These are phyloP conservation scores for Russula ochroleuca DNA, from an alignment of 768 basidiomycete genomes.

Conservation along the genomic window DNA sequence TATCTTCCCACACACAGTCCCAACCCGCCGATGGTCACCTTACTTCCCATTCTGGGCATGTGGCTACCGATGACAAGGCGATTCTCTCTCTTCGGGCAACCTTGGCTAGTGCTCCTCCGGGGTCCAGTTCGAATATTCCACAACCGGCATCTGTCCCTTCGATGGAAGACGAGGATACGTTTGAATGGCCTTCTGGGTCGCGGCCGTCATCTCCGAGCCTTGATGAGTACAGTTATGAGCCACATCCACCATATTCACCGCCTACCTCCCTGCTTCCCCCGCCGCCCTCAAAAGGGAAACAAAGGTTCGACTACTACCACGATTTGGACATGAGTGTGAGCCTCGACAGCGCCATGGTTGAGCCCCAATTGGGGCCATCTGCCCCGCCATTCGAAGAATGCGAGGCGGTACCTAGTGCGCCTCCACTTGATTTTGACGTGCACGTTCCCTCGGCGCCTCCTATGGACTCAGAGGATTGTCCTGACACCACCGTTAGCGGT, in stretches of 20 bases:
- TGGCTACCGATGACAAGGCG: slow-evolving; percentile 39
- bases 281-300: slow-evolving; percentile 25
- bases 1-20: background rate
- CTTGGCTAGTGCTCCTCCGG: slow-evolving; percentile 27
- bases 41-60: slow-evolving; percentile 32
- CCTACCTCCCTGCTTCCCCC: slow-evolving; percentile 19
- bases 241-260: slow-evolving; percentile 23
- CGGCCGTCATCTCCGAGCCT: slow-evolving; percentile 4
- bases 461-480: background rate
- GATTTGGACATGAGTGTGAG: slow-evolving; percentile 14
- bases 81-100: slow-evolving; percentile 34
- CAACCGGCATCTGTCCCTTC: slow-evolving; percentile 14
- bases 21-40: background rate
- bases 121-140: background rate
- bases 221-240: slow-evolving; percentile 7
- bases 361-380: slow-evolving; percentile 18
- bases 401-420: slow-evolving; percentile 14
- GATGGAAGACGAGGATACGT: slow-evolving; percentile 21
- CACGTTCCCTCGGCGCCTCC: slow-evolving; percentile 22
- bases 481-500: background rate
- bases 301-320: slow-evolving; percentile 22
- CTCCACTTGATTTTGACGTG: slow-evolving; percentile 14
- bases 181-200: background rate
- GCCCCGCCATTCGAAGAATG: slow-evolving; percentile 25
- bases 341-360: slow-evolving; percentile 11